Base-by-base conservation (phyloP, 2,329 filamentous ascomycete genomes). In the Venturia pyrina region DNA sequence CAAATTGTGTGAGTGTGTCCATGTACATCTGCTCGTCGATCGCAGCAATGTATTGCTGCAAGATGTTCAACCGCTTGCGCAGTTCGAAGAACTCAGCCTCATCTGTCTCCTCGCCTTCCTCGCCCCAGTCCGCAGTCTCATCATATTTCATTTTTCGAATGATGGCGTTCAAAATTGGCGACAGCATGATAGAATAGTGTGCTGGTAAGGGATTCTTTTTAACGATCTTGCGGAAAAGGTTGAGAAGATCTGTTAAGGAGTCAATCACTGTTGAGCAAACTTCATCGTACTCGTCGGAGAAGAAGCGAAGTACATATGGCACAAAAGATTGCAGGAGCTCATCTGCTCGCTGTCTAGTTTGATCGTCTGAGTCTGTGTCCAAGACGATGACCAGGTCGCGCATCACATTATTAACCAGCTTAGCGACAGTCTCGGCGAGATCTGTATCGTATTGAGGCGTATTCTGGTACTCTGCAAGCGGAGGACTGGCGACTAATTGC, bases 71-170 rank as follows among this genome's bases (percentile, higher is more conserved):
- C 70, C 91, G 86, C 75, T 96, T 96, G 67, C 96, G 87, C 65
- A 99, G 82, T 71, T 99, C 95, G 73, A 96, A 90, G 71, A 99
- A 99, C 75, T 99, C 95, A 34, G 93, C 95, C 78, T 99, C 95
- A 71, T 98, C 95, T 1, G 92, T 96, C 75, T 96, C 89, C 71
- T 96, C 93, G 71, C 96, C 92, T 73, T 97, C 93, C 66, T 93
- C 88, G 46, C 93, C 93, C 93, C 93, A 98, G 24, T 85, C 89
- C 1, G 90, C 89, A 6, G 93, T 97, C 74, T 97, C 93, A 72
- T 99, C 95, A 73, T 96, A 98, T 73, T 93, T 89, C 92, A 98
- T 97, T 79, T 99, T 99, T 66, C 86, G 83, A 67, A 99, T 89
- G 71, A 98, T 93, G 65, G 92, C 91, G 75, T 96, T 91, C 66